These are phyloP conservation scores for Colletotrichum nymphaeae DNA, from an alignment of 2,329 filamentous ascomycete genomes.

Conservation along the genomic window DNA sequence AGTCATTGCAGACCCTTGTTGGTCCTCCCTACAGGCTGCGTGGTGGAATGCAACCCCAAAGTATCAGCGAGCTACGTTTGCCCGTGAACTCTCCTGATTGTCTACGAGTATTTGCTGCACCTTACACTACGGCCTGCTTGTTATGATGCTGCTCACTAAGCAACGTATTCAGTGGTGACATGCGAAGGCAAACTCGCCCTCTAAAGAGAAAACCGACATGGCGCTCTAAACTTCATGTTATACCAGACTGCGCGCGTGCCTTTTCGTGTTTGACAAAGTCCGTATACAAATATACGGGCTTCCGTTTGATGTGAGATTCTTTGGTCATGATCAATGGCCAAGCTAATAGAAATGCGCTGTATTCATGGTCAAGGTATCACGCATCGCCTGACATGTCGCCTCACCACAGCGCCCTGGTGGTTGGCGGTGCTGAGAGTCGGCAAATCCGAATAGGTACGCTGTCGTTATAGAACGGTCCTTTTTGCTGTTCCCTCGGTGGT, in stretches of 20 bases:
- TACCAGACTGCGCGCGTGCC: not conserved
- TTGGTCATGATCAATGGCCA: not conserved
- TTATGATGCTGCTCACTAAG: not conserved
- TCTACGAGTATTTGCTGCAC: not conserved
- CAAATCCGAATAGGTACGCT: slow-evolving; percentile 70
- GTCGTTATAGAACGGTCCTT: slow-evolving; percentile 74
- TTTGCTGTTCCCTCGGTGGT: slow-evolving; percentile 54
- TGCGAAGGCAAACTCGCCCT: not conserved
- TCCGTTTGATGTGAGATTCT: not conserved
- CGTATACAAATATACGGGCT: not conserved
- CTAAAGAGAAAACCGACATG: not conserved
- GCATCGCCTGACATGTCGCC: not conserved
- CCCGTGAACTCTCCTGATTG: not conserved
- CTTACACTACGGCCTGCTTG: not conserved
- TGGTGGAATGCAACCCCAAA: not conserved
- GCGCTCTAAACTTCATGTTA: not conserved
- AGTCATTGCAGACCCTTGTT: slow-evolving; percentile 3
- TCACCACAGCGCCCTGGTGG: slow-evolving; percentile 17
- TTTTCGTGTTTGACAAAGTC: not conserved
- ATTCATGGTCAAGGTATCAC: not conserved
- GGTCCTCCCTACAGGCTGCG: not conserved
- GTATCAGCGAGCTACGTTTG: not conserved
- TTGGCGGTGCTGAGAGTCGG: slow-evolving; percentile 33
- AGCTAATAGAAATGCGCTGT: not conserved
- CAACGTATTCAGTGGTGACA: not conserved